These are phyloP conservation scores for Monilinia fructicola DNA, from an alignment of 2,329 filamentous ascomycete genomes.

Conservation along the genomic window DNA sequence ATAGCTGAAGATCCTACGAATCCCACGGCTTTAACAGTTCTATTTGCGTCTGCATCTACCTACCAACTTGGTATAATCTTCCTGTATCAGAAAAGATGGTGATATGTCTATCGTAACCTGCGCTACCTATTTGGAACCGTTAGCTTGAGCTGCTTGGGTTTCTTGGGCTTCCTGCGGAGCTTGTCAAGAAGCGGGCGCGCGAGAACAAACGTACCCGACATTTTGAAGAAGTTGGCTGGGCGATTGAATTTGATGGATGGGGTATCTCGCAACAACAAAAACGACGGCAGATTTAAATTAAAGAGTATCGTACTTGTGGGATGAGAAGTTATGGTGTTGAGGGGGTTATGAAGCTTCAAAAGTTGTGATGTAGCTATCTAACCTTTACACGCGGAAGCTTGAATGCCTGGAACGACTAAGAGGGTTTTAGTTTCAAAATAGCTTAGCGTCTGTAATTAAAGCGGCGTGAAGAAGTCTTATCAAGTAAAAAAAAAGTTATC, in stretches of 20 bases:
- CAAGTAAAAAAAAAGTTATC: conserved; percentile 23
- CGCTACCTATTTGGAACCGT: conserved; percentile 58
- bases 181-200: conserved; percentile 21
- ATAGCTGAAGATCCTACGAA: conserved; percentile 25
- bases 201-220: conserved; percentile 43
- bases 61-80: conserved; percentile 98
- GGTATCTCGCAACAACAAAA: background rate
- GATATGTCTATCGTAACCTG: conserved; percentile 97
- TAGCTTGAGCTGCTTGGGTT: conserved; percentile 30
- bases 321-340: conserved; percentile 3
- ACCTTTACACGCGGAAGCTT: conserved; percentile 24
- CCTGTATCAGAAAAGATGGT: conserved; percentile 99
- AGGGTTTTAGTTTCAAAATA: conserved; percentile 12
- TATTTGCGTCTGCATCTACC: conserved; percentile 44
- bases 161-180: conserved; percentile 4
- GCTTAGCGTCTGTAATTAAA: conserved; percentile 19
- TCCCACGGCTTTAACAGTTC: conserved; percentile 23
- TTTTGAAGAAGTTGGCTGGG: conserved; percentile 32
- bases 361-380: conserved; percentile 18
- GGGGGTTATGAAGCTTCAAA: conserved; percentile 18
- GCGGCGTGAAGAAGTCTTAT: conserved; percentile 21
- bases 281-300: background rate
- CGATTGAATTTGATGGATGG: background rate
- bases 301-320: background rate
- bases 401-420: conserved; percentile 22